Conservation (phyloP, 371 early-diverging fungal genomes). For the Mucor irregularis region DNA sequence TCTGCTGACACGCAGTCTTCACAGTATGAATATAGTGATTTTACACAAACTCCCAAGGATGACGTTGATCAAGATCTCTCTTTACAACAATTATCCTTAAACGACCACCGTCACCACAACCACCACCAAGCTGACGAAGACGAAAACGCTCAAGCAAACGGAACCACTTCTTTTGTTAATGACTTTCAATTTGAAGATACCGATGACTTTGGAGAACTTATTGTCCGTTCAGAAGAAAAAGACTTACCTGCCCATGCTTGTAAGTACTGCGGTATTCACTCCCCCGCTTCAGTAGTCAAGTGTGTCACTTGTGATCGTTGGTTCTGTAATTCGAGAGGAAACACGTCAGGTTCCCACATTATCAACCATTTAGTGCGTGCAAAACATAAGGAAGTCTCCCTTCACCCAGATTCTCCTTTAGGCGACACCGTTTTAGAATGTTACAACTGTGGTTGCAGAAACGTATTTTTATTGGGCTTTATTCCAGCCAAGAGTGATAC, state of each 20-base stretch:
- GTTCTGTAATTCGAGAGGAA: conserved; percentile 96
- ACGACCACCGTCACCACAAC: no score
- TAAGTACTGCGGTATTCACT: conserved; percentile 94
- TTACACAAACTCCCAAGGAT: conserved; percentile 37
- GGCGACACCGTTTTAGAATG: conserved; percentile 96
- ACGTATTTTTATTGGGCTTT: conserved; percentile 96
- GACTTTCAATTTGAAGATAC: conserved; percentile 51
- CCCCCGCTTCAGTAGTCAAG: conserved; percentile 87
- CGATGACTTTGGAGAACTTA: conserved; percentile 52
- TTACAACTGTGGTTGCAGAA: conserved; percentile 95
- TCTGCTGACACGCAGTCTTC: conserved; percentile 62
- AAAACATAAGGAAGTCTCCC: conserved; percentile 91
- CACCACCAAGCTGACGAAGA: conserved; percentile 12
- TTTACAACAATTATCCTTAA: conserved; percentile 30
- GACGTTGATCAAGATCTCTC: conserved; percentile 32
- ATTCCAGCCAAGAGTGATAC: conserved; percentile 98
- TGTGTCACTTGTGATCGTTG: conserved; percentile 93
- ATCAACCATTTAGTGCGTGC: conserved; percentile 94
- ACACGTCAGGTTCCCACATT: conserved; percentile 94
- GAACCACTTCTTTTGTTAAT: conserved; percentile 30
- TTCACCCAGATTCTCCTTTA: conserved; percentile 89
- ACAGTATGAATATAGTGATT: conserved; percentile 65
- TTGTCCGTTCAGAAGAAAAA: conserved; percentile 39
- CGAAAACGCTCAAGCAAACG: conserved; percentile 26
- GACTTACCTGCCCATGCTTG: conserved; percentile 88